A percentile compares a stretch with the other conserved stretches of the same genome.
Conservation (phyloP, 2,329 filamentous ascomycete species). For the Scytalidium lignicola region DNA sequence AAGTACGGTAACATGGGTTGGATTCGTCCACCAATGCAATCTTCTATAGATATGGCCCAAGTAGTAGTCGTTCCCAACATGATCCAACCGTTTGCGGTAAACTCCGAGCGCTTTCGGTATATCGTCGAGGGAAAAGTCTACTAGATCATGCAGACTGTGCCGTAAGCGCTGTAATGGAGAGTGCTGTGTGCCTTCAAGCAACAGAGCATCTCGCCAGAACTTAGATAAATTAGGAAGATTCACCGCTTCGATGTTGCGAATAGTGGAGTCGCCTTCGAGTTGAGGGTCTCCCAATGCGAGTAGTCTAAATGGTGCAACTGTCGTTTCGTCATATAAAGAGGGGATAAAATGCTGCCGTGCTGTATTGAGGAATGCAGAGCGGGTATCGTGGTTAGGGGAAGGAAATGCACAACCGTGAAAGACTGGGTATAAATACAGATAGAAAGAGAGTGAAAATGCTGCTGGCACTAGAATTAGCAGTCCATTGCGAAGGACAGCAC, state of each 20-base stretch:
- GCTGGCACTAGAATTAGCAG: slow-evolving; percentile 54
- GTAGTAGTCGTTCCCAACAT: slow-evolving; percentile 92
- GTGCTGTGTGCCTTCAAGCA: slow-evolving; percentile 36
- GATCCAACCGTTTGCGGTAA: slow-evolving; percentile 74
- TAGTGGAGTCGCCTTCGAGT: slow-evolving; percentile 84
- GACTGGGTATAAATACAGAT: slow-evolving; percentile 83
- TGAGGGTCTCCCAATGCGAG: slow-evolving; percentile 89
- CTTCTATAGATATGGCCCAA: slow-evolving; percentile 87
- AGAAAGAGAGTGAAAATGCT: slow-evolving; percentile 64
- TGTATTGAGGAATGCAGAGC: slow-evolving; percentile 21
- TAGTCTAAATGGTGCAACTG: slow-evolving; percentile 71
- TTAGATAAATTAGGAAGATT: slow-evolving; percentile 49
- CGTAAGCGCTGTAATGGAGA: slow-evolving; percentile 47
- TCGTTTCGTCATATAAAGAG: slow-evolving; percentile 17
- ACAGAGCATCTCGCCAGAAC: slow-evolving; percentile 20
- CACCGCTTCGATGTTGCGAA: slow-evolving; percentile 54
- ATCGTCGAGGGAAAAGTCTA: slow-evolving; percentile 63
- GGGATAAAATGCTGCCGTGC: slow-evolving; percentile 17
- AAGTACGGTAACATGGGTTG: slow-evolving; percentile 83
- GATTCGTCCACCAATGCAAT: slow-evolving; percentile 75
- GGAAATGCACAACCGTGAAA: slow-evolving; percentile 81
- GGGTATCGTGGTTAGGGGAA: slow-evolving; percentile 19
- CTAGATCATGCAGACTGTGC: slow-evolving; percentile 49
- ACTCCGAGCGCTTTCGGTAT: slow-evolving; percentile 61
- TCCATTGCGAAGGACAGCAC: slow-evolving; percentile 23